Evolutionary conservation across 2,329 filamentous ascomycete genomes (phyloP).

Genomic region (Clonostachys byssicola): DNA sequence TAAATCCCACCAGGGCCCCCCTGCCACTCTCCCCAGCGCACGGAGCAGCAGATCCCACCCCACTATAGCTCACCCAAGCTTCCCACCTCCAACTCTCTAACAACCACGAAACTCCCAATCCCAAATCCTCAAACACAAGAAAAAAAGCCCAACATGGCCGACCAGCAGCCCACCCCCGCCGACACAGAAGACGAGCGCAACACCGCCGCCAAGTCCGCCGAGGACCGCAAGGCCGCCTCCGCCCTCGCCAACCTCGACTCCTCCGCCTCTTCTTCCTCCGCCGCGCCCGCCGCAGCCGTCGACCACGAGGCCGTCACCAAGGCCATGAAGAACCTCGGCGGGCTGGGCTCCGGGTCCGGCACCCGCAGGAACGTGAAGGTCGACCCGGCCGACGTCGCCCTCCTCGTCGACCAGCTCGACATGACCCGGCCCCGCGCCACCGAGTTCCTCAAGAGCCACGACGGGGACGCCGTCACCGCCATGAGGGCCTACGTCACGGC

Average conservation of each 20-base stretch:
- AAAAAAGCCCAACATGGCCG: slow-evolving; percentile 54
- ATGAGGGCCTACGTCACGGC: slow-evolving; percentile 50
- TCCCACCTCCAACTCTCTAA: too few species aligned
- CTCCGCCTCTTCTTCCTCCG: slow-evolving; percentile 39
- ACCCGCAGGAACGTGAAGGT: slow-evolving; percentile 65
- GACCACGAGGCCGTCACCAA: slow-evolving; percentile 68
- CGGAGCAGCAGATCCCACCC: too few species aligned
- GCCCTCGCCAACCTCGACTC: slow-evolving; percentile 68
- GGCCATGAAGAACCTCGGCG: slow-evolving; percentile 61
- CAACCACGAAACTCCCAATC: too few species aligned
- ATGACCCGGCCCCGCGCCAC: slow-evolving; percentile 68
- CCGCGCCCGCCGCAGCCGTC: slow-evolving; percentile 37
- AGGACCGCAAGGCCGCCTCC: slow-evolving; percentile 73
- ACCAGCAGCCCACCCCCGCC: slow-evolving; percentile 55
- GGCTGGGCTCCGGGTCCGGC: slow-evolving; percentile 18
- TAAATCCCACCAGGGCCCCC: too few species aligned
- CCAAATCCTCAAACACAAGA: too few species aligned
- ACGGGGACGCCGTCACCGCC: slow-evolving; percentile 65
- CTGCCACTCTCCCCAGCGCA: too few species aligned
- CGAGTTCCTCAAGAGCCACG: slow-evolving; percentile 67
- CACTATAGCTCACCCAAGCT: too few species aligned
- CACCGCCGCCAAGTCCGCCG: slow-evolving; percentile 57
- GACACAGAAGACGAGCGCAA: slow-evolving; percentile 51
- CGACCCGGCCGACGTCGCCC: slow-evolving; percentile 63
- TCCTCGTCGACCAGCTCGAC: slow-evolving; percentile 72